A percentile compares a stretch with the other conserved stretches of the same genome.
phyloP scores from a whole-genome alignment of 768 basidiomycete species.

The Dioszegia crocea region DNA sequence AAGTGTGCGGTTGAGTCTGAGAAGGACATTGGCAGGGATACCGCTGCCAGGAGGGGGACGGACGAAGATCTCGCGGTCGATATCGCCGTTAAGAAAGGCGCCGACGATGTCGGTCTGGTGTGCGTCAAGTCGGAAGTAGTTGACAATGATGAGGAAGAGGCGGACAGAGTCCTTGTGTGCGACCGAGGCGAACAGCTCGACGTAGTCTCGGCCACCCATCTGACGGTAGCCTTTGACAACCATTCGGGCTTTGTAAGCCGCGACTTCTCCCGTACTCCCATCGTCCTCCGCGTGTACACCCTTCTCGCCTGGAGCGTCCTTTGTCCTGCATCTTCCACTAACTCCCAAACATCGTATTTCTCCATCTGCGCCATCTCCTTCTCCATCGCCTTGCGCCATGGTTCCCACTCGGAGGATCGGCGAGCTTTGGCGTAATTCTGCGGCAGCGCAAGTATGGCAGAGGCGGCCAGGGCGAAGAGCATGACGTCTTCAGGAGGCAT shows the following conservation, averaged over 20 bases:
- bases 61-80: not conserved
- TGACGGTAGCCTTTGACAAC: conserved; percentile 2
- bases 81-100: conserved; percentile 3
- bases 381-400: not conserved
- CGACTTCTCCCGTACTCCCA: not conserved
- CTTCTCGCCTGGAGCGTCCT: not conserved
- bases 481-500: no score
- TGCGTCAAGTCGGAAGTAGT: conserved; percentile 8
- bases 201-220: not conserved
- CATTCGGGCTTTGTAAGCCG: not conserved
- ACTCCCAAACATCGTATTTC: conserved; percentile 1
- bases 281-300: conserved; percentile 6
- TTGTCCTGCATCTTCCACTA: not conserved
- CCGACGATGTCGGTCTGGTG: conserved; percentile 1
- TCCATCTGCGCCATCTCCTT: conserved; percentile 9
- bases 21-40: not conserved
- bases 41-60: not conserved
- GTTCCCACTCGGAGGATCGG: not conserved
- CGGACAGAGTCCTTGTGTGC: conserved; percentile 11
- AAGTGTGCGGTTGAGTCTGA: conserved; percentile 4
- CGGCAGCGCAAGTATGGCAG: no score
- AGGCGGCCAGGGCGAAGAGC: no score
- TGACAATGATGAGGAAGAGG: not conserved
- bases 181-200: conserved; percentile 14
- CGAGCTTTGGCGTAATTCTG: not conserved